Conservation (phyloP, 1,284 basidiomycete species). For the Rhodotorula sp. region DNA sequence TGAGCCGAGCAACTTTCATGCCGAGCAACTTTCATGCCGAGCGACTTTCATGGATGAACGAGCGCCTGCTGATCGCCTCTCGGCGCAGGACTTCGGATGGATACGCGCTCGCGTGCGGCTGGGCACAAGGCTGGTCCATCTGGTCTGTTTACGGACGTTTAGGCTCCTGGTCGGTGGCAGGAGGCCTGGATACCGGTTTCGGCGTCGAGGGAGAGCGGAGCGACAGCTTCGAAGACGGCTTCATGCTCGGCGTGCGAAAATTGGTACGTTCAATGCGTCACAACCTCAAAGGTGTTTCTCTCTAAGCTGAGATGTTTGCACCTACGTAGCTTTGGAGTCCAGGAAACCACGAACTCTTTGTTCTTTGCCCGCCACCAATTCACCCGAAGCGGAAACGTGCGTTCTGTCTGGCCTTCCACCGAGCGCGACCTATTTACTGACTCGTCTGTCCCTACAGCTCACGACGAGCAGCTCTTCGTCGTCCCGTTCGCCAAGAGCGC, state of each 20-base stretch:
- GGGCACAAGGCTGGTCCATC: conserved; percentile 82
- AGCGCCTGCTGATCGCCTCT: neutral
- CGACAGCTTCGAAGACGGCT: conserved; percentile 62
- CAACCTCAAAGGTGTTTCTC: neutral
- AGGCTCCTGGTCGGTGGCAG: conserved; percentile 68
- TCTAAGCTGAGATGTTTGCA: too few relatives aligned
- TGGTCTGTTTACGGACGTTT: conserved; percentile 89
- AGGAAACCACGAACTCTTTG: conserved; percentile 5
- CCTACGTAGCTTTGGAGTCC: neutral
- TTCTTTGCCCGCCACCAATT: neutral
- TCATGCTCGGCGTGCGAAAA: conserved; percentile 57
- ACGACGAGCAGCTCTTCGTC: conserved; percentile 71
- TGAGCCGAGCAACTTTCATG: neutral
- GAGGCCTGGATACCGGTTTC: conserved; percentile 52
- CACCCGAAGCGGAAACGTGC: conserved; percentile 7
- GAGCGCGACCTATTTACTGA: neutral
- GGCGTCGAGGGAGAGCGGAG: conserved; percentile 51
- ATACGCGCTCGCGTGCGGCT: conserved; percentile 94
- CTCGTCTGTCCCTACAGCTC: neutral
- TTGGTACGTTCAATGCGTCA: neutral
- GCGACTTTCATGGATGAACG: neutral
- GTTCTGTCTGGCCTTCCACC: neutral
- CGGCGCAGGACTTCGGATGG: conserved; percentile 78
- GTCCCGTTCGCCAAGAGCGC: conserved; percentile 90
- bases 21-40: too few relatives aligned